Evolutionary conservation across 352 stramenopile genomes (phyloP).

Genomic region (Blastocystis sp.): DNA sequence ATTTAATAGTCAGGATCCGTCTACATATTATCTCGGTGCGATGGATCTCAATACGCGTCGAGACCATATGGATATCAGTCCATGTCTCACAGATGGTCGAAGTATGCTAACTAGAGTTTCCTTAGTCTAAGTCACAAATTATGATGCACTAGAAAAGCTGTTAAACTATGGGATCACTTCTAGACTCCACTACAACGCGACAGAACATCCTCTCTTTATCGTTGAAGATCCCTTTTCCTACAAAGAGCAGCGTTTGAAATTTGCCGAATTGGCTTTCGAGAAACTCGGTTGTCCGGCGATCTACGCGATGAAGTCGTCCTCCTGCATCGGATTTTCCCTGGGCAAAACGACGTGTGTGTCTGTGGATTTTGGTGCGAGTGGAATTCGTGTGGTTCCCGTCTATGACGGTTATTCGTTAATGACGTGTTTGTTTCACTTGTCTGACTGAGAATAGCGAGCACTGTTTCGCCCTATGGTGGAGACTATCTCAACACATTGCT

Average conservation of each 20-base stretch:
- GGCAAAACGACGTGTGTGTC: constrained; percentile 55
- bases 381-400: constrained; percentile 40
- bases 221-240: constrained; percentile 63
- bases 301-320: constrained; percentile 48
- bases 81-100: constrained; percentile 46
- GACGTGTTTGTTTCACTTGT: neutral
- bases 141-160: constrained; percentile 66
- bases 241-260: constrained; percentile 54
- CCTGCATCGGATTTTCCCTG: constrained; percentile 31
- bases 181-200: constrained; percentile 60
- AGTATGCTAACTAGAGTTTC: neutral
- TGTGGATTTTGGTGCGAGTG: constrained; percentile 41
- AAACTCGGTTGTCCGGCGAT: constrained; percentile 36
- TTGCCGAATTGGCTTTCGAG: constrained; percentile 63
- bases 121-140: constrained; percentile 47
- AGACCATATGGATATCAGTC: constrained; percentile 51
- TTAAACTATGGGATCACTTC: constrained; percentile 63
- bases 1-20: constrained; percentile 28
- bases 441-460: neutral
- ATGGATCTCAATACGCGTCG: constrained; percentile 31
- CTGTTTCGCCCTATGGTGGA: constrained; percentile 24
- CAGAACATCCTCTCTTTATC: constrained; percentile 65
- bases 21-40: constrained; percentile 57
- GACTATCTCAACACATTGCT: constrained; percentile 30
- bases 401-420: constrained; percentile 47